phyloP scores from a whole-genome alignment of 2,329 filamentous ascomycete genomes.

The Ophiosphaerella herpotricha region DNA sequence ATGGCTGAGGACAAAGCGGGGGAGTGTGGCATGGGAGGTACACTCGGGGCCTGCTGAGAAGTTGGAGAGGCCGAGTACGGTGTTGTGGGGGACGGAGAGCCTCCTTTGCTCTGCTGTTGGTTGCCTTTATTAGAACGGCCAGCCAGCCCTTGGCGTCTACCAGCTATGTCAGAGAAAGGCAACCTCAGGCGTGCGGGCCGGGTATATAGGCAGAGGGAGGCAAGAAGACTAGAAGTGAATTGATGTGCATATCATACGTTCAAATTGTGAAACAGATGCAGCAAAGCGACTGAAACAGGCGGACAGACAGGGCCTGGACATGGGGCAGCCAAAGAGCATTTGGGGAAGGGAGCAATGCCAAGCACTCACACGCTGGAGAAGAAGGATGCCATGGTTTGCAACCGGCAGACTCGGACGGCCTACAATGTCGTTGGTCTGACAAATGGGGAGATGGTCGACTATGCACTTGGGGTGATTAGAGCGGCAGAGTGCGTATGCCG shows the following conservation, averaged over 20 bases:
- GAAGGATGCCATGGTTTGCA: conserved; percentile 45
- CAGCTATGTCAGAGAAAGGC: conserved; percentile 30
- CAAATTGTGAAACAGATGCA: conserved; percentile 32
- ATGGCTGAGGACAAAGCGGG: conserved; percentile 54
- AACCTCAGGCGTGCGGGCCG: conserved; percentile 8
- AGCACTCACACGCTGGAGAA: conserved; percentile 51
- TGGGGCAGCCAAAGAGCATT: conserved; percentile 29
- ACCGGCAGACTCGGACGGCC: conserved; percentile 6
- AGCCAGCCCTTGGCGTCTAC: conserved; percentile 50
- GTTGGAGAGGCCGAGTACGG: conserved; percentile 43
- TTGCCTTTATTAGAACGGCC: conserved; percentile 49
- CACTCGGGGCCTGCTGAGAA: conserved; percentile 36
- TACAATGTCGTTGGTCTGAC: conserved; percentile 9
- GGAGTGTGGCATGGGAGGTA: conserved; percentile 44
- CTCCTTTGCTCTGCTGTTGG: conserved; percentile 41
- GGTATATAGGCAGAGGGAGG: conserved; percentile 6
- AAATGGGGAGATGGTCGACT: conserved; percentile 8
- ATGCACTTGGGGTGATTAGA: conserved; percentile 15
- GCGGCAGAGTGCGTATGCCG: conserved; percentile 28
- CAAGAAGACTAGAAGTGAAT: conserved; percentile 4
- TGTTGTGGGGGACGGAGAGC: conserved; percentile 43
- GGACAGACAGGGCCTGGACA: conserved; percentile 28
- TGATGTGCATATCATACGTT: conserved; percentile 17
- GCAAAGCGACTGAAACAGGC: conserved; percentile 34
- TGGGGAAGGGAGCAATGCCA: conserved; percentile 37